Percentiles rank a stretch among this genome's conserved stretches.
These are phyloP conservation scores for Bipolaris victoriae DNA, from an alignment of 2,329 filamentous ascomycete species.

Conservation along the genomic window DNA sequence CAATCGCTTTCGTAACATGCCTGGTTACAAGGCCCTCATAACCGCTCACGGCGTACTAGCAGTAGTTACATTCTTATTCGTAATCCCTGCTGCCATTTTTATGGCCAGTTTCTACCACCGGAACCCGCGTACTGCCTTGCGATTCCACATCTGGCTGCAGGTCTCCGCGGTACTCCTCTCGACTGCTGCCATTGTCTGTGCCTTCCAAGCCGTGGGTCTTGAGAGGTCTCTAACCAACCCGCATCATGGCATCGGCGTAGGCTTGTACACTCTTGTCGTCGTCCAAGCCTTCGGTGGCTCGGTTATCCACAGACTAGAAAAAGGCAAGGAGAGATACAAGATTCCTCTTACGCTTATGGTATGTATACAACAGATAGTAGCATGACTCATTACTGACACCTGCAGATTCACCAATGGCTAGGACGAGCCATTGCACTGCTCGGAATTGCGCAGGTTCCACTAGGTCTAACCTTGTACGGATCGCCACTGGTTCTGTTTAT, in stretches of 20 bases:
- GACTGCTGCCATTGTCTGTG: conserved; percentile 74
- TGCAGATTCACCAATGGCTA: conserved; percentile 84
- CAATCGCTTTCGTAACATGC: conserved; percentile 73
- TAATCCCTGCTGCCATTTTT: conserved; percentile 77
- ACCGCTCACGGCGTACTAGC: conserved; percentile 74
- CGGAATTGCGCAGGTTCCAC: conserved; percentile 83
- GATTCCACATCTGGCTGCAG: conserved; percentile 76
- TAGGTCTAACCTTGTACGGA: conserved; percentile 90
- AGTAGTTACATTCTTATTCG: conserved; percentile 73
- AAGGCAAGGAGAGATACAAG: conserved; percentile 59
- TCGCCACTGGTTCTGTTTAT: conserved; percentile 86
- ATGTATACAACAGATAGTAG: conserved; percentile 25
- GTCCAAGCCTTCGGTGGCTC: conserved; percentile 74
- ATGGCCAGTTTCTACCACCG: conserved; percentile 72
- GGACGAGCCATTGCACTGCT: conserved; percentile 79
- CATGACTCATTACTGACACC: conserved; percentile 22
- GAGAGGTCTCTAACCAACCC: conserved; percentile 76
- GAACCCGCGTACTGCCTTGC: conserved; percentile 66
- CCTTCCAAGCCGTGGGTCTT: conserved; percentile 79
- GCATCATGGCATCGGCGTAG: conserved; percentile 82
- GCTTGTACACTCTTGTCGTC: conserved; percentile 75
- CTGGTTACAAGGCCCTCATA: conserved; percentile 74
- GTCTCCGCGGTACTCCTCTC: conserved; percentile 70
- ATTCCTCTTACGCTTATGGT: conserved; percentile 66
- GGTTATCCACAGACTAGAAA: conserved; percentile 63